Evolutionary conservation across 1,284 basidiomycete species (phyloP), one percentile per base, ranked within the genome.

Genomic region (Cryptococcus sp.): DNA sequence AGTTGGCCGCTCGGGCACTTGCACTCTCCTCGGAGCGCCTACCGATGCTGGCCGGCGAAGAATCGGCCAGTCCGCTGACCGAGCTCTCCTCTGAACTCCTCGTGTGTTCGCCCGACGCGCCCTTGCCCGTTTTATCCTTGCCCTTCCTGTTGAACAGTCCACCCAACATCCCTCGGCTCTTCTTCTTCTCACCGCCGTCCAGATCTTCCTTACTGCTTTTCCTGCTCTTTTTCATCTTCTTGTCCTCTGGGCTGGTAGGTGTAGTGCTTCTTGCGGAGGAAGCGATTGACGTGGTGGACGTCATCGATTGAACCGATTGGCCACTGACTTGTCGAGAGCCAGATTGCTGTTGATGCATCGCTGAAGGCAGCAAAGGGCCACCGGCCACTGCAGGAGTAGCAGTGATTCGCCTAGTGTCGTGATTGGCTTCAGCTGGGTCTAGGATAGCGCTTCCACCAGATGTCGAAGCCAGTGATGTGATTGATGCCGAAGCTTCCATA

Each of bases 301-400:
- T 45, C 35, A 66, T 57, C 2, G 69, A 73, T 13, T 41, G 50
- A 7, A 57, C 60, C 0, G 69, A 74, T 47, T 68, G 66, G 19
- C 59, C 65, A 45, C 70, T 71, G 54, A 71, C 69, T 45, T 67
- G 68, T 6, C 73, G 60, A 25, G 52, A 22, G 16, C 41, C 42
- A 19, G 15, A 27, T 11, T 57, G 50, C 30, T 61, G 47, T 62
- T 82, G 81, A 50, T 60, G 43, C 22, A 70, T 62, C 1, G 65
- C 68, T 20, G 64, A 85, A 19, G 82, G 81, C 19, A 82, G 73
- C 22, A 83, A 64, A 3, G 75, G 83, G 22, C 61, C 65, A 40
- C 82, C 81, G 5, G 86, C 88, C 41, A 93, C 86, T 2, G 83
- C 80, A 1, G 91, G 91, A 0, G 90, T 93, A 51, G 84, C 86